Evolutionary conservation across 2,329 filamentous ascomycete genomes (phyloP).

Genomic region (Aspergillus eucalypticola): DNA sequence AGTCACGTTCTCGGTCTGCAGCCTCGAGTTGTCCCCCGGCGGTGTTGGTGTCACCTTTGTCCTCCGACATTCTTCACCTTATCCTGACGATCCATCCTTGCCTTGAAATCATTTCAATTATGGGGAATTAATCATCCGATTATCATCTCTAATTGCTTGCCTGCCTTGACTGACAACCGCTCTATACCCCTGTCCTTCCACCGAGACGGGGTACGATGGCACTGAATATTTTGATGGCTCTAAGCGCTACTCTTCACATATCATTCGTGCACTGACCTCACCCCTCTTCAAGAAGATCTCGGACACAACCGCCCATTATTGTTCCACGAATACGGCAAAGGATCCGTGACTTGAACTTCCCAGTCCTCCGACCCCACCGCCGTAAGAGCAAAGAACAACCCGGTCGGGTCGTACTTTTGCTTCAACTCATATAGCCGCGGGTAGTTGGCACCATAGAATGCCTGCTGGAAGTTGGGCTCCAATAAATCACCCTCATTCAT

Average conservation of each 20-base stretch:
- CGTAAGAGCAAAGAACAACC: conserved; percentile 30
- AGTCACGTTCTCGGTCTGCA: not conserved
- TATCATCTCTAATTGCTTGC: not conserved
- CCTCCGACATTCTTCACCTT: not conserved
- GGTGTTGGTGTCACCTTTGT: not conserved
- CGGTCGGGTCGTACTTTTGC: conserved; percentile 34
- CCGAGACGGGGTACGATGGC: no score
- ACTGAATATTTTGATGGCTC: no score
- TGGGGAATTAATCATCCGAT: no score
- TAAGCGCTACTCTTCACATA: no score
- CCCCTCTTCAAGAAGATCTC: not conserved
- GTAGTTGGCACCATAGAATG: conserved; percentile 43
- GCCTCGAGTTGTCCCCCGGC: not conserved
- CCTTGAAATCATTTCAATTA: no score
- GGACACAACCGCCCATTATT: conserved; percentile 24
- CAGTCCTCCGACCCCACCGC: conserved; percentile 27
- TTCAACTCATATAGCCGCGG: conserved; percentile 28
- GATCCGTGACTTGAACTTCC: conserved; percentile 21
- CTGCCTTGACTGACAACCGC: not conserved
- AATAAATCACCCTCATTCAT: conserved; percentile 42
- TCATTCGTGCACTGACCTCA: not conserved
- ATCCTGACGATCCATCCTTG: not conserved
- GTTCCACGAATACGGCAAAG: conserved; percentile 23
- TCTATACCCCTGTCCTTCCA: no score
- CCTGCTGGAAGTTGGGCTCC: conserved; percentile 42